Conservation (phyloP, 31 red algal genomes). For the Endocladia muricata region DNA sequence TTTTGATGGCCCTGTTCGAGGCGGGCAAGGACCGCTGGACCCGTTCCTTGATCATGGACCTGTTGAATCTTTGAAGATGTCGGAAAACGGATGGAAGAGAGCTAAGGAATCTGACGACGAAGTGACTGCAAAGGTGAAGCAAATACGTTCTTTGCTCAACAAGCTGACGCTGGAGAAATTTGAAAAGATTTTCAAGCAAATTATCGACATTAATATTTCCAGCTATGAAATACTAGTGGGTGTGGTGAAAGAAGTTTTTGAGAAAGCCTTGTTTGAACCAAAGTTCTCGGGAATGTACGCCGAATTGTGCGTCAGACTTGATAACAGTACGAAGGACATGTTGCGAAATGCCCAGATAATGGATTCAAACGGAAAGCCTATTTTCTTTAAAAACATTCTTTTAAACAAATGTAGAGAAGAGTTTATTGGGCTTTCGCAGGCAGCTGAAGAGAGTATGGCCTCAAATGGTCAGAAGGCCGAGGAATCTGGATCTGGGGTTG, state of each 20-base stretch:
- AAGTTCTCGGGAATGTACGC: conserved; percentile 97
- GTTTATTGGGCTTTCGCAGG: conserved; percentile 72
- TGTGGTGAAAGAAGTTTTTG: conserved; percentile 90
- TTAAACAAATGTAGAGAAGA: conserved; percentile 92
- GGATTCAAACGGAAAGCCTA: conserved; percentile 51
- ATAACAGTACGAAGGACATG: conserved; percentile 26
- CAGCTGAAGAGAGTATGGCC: conserved; percentile 10
- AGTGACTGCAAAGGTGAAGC: conserved; percentile 71
- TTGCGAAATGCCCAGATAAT: conserved; percentile 30
- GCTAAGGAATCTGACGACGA: conserved; percentile 75
- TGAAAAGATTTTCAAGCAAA: conserved; percentile 91
- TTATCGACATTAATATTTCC: conserved; percentile 83
- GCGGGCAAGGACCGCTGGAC: conserved; percentile 24
- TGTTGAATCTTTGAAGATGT: conserved; percentile 61
- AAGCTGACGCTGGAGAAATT: conserved; percentile 99
- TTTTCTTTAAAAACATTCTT: conserved; percentile 77
- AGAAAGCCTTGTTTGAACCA: conserved; percentile 92
- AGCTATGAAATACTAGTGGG: conserved; percentile 58
- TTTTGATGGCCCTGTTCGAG: conserved; percentile 35
- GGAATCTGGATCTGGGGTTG: neutral
- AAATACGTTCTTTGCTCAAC: conserved; percentile 87
- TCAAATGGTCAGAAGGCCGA: neutral
- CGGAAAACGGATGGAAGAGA: conserved; percentile 91
- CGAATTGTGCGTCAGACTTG: conserved; percentile 82
- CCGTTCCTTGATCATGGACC: conserved; percentile 37